Percentiles rank a stretch among this genome's conserved stretches.
Evolutionary conservation across 2,329 filamentous ascomycete genomes (phyloP).

Genomic region (Fusarium bactridioides): DNA sequence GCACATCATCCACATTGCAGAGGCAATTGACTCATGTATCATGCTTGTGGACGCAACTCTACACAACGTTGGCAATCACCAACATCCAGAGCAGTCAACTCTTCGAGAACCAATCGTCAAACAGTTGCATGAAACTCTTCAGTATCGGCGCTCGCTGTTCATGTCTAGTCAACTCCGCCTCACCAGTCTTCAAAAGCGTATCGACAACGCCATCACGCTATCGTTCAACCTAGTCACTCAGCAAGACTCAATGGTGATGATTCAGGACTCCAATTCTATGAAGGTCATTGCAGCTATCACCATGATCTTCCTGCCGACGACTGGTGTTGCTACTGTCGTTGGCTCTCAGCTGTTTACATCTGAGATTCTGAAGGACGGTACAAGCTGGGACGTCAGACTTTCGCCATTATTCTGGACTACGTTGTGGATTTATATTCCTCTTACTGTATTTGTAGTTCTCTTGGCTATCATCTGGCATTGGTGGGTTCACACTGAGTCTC

Average conservation of each 20-base stretch:
- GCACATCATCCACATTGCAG: slow-evolving; percentile 43
- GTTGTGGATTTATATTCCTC: slow-evolving; percentile 44
- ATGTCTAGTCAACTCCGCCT: slow-evolving; percentile 47
- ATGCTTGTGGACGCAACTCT: slow-evolving; percentile 38
- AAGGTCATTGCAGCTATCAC: slow-evolving; percentile 50
- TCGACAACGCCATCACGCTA: slow-evolving; percentile 47
- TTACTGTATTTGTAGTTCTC: slow-evolving; percentile 38
- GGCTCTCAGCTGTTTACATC: slow-evolving; percentile 42
- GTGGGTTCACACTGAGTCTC: slow-evolving; percentile 41
- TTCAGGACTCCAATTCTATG: slow-evolving; percentile 48
- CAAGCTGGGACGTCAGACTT: slow-evolving; percentile 34
- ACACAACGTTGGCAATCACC: slow-evolving; percentile 15
- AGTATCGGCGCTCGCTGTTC: slow-evolving; percentile 46
- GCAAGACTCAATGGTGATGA: slow-evolving; percentile 47
- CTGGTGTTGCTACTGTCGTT: slow-evolving; percentile 45
- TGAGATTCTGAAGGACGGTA: slow-evolving; percentile 20
- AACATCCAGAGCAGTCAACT: not conserved
- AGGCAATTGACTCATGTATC: slow-evolving; percentile 41
- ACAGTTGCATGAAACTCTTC: slow-evolving; percentile 42
- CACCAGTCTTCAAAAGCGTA: slow-evolving; percentile 46
- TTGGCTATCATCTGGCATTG: slow-evolving; percentile 42
- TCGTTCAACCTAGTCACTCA: slow-evolving; percentile 49
- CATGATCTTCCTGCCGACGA: slow-evolving; percentile 50
- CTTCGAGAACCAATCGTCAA: slow-evolving; percentile 24
- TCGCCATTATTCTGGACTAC: slow-evolving; percentile 43